Percentiles rank a stretch among this genome's conserved stretches.
phyloP scores from a whole-genome alignment of 768 basidiomycete species.

The Pulveroboletus sp. region DNA sequence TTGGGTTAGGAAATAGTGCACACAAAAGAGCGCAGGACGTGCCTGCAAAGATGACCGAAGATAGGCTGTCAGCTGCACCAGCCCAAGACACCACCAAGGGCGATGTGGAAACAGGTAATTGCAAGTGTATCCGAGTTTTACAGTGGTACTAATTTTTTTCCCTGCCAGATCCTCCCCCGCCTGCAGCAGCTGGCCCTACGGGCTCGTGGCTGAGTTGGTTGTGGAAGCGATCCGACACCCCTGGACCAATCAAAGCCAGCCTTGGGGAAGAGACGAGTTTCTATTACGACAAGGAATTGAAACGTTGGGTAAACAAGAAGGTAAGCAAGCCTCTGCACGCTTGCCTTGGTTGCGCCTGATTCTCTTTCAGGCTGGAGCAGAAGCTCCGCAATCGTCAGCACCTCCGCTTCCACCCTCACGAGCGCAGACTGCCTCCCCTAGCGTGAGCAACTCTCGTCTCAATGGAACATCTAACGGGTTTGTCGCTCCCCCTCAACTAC shows the following conservation, averaged over 20 bases:
- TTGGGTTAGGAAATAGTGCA: conserved; percentile 82
- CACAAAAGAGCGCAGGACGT: conserved; percentile 31
- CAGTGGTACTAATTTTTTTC: not conserved
- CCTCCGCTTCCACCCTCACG: conserved; percentile 78
- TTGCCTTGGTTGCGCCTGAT: not conserved
- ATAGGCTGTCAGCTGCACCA: conserved; percentile 19
- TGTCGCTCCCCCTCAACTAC: conserved; percentile 9
- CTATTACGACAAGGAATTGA: conserved; percentile 92
- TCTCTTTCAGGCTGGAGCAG: conserved; percentile 46
- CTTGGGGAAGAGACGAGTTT: conserved; percentile 88
- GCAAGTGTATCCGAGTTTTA: not conserved
- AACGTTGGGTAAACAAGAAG: conserved; percentile 95
- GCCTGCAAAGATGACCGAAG: conserved; percentile 27
- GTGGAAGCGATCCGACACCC: conserved; percentile 65
- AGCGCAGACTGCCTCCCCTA: conserved; percentile 83
- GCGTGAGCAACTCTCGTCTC: conserved; percentile 37
- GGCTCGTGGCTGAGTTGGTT: conserved; percentile 79
- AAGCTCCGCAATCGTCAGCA: conserved; percentile 46
- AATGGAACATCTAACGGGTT: conserved; percentile 27
- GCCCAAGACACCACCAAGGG: conserved; percentile 14
- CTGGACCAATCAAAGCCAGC: conserved; percentile 83
- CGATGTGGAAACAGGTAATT: conserved; percentile 32
- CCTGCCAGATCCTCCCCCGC: conserved; percentile 5
- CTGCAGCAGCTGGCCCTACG: conserved; percentile 30
- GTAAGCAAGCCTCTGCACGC: conserved; percentile 35